Conservation (phyloP, 2,329 filamentous ascomycete genomes). For the Fusarium redolens region DNA sequence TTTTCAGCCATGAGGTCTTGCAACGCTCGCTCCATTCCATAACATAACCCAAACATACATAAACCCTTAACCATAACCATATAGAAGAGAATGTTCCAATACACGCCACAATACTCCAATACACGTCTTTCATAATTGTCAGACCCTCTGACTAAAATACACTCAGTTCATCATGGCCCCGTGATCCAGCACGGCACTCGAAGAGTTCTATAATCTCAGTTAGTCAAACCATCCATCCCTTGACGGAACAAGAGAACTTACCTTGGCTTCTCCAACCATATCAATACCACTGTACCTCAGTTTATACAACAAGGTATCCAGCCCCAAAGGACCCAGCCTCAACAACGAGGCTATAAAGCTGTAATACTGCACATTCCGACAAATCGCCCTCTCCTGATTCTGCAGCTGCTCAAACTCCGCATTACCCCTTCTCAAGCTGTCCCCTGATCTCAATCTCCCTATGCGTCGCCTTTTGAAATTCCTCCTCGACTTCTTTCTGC, state of each 20-base stretch:
- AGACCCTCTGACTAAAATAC: neutral
- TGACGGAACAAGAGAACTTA: fast-evolving
- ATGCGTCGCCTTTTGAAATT: neutral
- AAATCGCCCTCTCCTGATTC: neutral
- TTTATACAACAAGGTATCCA: neutral
- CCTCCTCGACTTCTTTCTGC: neutral
- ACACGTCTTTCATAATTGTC: neutral
- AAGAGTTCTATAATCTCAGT: neutral
- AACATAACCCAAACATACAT: neutral
- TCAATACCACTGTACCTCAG: neutral
- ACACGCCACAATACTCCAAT: neutral
- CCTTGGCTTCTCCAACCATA: neutral
- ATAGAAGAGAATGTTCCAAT: neutral
- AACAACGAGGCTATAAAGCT: neutral
- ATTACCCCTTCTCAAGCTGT: neutral
- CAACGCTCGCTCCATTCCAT: neutral
- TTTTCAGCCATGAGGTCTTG: neutral
- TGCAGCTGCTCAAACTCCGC: neutral
- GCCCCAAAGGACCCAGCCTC: neutral
- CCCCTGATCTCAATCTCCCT: neutral
- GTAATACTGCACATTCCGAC: neutral
- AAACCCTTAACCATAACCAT: neutral
- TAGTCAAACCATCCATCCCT: neutral
- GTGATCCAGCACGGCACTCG: neutral
- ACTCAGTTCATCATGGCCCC: neutral